Evolutionary conservation across 2,329 filamentous ascomycete species (phyloP), one percentile per base, ranked within the genome.

Genomic region (Cytospora mali): DNA sequence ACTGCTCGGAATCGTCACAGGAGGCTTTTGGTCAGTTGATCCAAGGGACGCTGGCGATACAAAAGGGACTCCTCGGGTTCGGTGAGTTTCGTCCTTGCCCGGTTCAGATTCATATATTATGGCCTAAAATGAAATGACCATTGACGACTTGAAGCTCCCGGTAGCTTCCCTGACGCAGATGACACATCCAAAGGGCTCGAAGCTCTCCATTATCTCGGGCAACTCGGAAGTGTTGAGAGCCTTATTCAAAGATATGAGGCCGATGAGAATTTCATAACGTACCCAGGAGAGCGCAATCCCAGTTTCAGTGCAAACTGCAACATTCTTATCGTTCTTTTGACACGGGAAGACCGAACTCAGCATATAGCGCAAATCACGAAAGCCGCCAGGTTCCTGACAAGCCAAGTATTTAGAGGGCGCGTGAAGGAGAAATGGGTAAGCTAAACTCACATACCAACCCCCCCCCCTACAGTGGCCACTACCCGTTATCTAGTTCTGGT

Each of bases 281-380:
- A 49, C 14, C 46, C 46, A 23, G 46, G 46, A 13, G 46, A 49
- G 14, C 46, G 46, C 46, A 49, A 49, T 13, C 1, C 46, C 46
- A 49, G 46, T n/a, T 25, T 49, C n/a, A 49, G 46, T 49, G 46
- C 46, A 25, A 49, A 49, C n/a, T 49, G 46, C 23, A 49, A 49
- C 23, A 13, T 49, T 49, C 4, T 23, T 6, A 49, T 49, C 18
- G 14, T n/a, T 21, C 14, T 49, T 13, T 49, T 49, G 25, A 9
- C 14, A 4, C 18, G 46, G n/a, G 46, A 49, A 25, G 46, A 49
- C 46, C 46, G 46, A 49, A n/a, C 11, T 21, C 46, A 11, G 7
- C n/a, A 49, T 9, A 2, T 49, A 11, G 23, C 46, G 7, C 46
- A 21, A 25, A 25, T 49, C 9, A 49, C n/a, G n/a, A 49, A 49